Base-by-base conservation (phyloP, 2,329 filamentous ascomycete genomes). In the Remersonia thermophila region DNA sequence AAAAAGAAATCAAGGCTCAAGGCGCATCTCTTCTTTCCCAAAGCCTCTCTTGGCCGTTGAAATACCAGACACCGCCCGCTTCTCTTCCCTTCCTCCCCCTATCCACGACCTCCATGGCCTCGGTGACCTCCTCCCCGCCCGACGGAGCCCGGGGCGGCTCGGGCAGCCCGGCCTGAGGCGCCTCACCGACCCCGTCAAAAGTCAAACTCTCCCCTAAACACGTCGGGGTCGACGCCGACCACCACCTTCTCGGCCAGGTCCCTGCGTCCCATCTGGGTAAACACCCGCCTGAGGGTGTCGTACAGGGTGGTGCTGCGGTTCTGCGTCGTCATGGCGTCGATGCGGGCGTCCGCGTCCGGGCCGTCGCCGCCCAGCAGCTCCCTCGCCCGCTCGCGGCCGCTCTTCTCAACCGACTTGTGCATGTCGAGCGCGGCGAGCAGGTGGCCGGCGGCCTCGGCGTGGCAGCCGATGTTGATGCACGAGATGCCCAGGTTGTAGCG, bases 231-330 rank as follows among this genome's bases (percentile, higher is more conserved):
- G 65, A 98, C 89, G 17, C 87, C 89, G 1, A 79, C 75, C 10
- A 87, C 79, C 5, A 95, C 91, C 63, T 78, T 73, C 55, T 96
- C 87, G 3, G 82, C 81, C 53, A 98, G 57, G 60, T 98, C 91
- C 38, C 85, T 67, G 39, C 91, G 66, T 2, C 82, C 82, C 91
- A 98, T 96, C 63, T 93, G 85, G 8, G 79, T 87, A 59, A 98
- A 96, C n/a, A 96, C 91, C 41, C 93, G 69, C 43, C 89, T 67
- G 43, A 98, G 64, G 10, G 93, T 98, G 58, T 98, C 93, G 58
- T 94, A 94, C 40, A 98, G 65, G 52, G 95, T 98, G 33, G 87
- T 95, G 65, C 85, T 94, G 56, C 93, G 79, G 61, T 98, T 98
- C 66, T 96, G 89, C 35, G 80, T 80, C 37, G 93, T 80, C 78